Percentiles rank a stretch among this genome's conserved stretches.
These are phyloP conservation scores for Croton laevigatus DNA, from an alignment of 441 rosid genomes.

Conservation along the genomic window DNA sequence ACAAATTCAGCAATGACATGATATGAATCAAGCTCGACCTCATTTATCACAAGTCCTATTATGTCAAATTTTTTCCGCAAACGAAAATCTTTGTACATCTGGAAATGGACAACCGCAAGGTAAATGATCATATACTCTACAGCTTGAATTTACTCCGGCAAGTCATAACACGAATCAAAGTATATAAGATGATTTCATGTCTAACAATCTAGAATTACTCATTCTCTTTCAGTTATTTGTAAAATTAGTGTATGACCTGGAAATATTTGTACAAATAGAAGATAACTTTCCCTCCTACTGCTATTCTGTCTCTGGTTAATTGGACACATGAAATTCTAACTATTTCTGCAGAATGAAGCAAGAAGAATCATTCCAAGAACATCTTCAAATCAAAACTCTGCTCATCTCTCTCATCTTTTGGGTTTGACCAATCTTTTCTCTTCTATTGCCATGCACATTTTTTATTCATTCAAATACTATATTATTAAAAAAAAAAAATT, in stretches of 20 bases:
- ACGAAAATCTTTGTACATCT: background rate
- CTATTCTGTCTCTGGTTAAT: background rate
- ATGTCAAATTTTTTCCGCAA: background rate
- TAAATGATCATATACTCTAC: background rate
- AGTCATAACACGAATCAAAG: background rate
- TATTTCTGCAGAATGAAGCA: slow-evolving; percentile 5
- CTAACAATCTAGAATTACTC: background rate
- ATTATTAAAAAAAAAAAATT: too few species aligned
- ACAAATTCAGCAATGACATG: background rate
- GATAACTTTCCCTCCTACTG: background rate
- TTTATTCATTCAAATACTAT: background rate
- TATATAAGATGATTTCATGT: background rate
- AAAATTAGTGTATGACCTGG: background rate
- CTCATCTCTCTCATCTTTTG: background rate
- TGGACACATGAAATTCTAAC: slow-evolving; percentile 7
- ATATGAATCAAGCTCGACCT: background rate
- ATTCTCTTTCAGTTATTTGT: background rate
- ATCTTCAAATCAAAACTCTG: background rate
- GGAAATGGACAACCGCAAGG: slow-evolving; percentile 3
- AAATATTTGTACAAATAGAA: background rate
- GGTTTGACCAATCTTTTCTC: background rate
- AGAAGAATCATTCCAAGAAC: background rate
- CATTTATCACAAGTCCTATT: background rate
- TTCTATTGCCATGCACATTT: background rate
- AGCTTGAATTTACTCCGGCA: background rate